phyloP scores from a whole-genome alignment of 2,329 filamentous ascomycete species.

The Fusarium bactridioides region DNA sequence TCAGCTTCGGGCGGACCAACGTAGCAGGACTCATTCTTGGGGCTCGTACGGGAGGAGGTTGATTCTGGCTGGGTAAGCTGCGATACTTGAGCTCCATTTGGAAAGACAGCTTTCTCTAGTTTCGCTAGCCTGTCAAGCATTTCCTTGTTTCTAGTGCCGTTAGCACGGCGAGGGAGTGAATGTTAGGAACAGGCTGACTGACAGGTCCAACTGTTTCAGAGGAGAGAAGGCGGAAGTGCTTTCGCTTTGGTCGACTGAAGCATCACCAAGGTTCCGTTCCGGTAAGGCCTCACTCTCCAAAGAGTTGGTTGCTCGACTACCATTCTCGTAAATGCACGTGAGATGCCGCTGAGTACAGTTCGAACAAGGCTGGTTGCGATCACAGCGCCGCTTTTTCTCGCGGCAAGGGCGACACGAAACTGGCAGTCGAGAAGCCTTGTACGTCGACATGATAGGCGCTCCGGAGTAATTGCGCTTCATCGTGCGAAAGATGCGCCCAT shows the following conservation, averaged over 20 bases:
- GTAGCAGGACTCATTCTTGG: no score
- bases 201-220: neutral
- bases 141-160: neutral
- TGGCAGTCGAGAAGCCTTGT: neutral
- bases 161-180: neutral
- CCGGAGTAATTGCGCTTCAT: neutral
- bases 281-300: neutral
- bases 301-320: neutral
- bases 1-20: neutral
- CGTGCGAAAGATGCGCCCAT: no score
- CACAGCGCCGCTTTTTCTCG: neutral
- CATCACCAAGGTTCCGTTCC: no score
- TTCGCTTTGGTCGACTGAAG: neutral
- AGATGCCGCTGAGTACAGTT: neutral
- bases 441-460: neutral
- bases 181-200: neutral
- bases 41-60: neutral
- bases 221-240: neutral
- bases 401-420: neutral
- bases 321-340: neutral
- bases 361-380: constrained; percentile 4
- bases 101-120: neutral
- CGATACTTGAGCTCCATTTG: neutral
- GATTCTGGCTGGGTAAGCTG: neutral
- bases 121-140: neutral